These are phyloP conservation scores for Corchorus olitorius DNA, from an alignment of 345 rosid genomes.

Conservation along the genomic window DNA sequence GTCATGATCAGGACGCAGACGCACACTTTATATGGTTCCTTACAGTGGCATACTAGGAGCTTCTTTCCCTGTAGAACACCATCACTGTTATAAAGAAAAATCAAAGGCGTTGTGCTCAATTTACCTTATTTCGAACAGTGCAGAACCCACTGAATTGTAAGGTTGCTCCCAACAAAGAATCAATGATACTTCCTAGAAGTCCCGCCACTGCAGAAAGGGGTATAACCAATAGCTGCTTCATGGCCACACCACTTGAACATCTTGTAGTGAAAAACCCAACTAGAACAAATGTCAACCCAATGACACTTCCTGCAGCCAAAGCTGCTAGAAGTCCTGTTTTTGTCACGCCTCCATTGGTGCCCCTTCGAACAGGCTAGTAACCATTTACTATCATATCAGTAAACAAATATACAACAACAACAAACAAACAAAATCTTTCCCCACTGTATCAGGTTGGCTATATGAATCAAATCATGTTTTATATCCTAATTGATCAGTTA, in stretches of 20 bases:
- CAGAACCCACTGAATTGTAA: constrained; percentile 96
- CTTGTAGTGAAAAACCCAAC: constrained; percentile 65
- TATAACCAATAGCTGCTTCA: constrained; percentile 74
- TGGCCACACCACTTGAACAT: constrained; percentile 50
- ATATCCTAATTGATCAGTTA: not conserved
- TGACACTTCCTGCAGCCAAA: constrained; percentile 67
- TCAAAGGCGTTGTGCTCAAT: not conserved
- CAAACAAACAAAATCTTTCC: not conserved
- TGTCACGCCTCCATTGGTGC: constrained; percentile 96
- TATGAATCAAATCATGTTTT: not conserved
- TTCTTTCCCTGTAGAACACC: constrained; percentile 3
- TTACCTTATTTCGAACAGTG: constrained; percentile 83
- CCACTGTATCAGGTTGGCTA: not conserved
- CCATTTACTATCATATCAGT: constrained; percentile 1
- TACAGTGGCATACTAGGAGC: not conserved
- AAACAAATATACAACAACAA: not conserved
- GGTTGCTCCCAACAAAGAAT: constrained; percentile 91
- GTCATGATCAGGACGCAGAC: not conserved
- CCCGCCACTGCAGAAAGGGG: constrained; percentile 84
- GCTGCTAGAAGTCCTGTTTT: constrained; percentile 83
- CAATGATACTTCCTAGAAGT: constrained; percentile 77
- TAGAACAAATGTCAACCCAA: constrained; percentile 73
- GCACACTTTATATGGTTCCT: not conserved
- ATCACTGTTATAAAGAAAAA: not conserved
- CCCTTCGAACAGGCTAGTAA: constrained; percentile 81